Percentiles rank a stretch among this genome's conserved stretches.
phyloP scores from a whole-genome alignment of 2,329 filamentous ascomycete species.

The Aureobasidium leucospermi region DNA sequence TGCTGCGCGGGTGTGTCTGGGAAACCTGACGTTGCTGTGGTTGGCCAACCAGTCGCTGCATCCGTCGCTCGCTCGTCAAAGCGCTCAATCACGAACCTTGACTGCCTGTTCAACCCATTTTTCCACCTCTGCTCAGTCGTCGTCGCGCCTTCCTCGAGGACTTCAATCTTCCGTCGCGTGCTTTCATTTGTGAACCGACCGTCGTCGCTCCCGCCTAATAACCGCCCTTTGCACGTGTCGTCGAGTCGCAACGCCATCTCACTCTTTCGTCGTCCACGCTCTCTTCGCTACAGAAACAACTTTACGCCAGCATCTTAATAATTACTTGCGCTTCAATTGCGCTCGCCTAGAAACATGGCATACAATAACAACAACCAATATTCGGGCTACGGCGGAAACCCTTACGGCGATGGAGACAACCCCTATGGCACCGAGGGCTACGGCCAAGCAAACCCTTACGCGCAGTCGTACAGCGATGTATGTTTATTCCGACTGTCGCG shows the following conservation, averaged over 20 bases:
- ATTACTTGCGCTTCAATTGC: slow-evolving; percentile 12
- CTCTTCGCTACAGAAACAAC: neutral
- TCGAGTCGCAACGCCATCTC: slow-evolving; percentile 6
- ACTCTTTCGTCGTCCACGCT: slow-evolving; percentile 4
- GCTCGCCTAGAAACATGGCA: slow-evolving; percentile 42
- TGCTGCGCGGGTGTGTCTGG: neutral
- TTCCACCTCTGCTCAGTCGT: slow-evolving; percentile 2
- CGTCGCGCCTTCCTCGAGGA: slow-evolving; percentile 8
- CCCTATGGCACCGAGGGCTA: slow-evolving; percentile 41
- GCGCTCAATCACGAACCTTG: slow-evolving; percentile 9
- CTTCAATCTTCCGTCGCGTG: slow-evolving; percentile 2
- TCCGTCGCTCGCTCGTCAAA: neutral
- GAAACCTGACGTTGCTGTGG: neutral
- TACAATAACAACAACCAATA: slow-evolving; percentile 45
- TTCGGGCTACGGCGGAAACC: slow-evolving; percentile 51
- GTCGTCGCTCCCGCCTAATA: slow-evolving; percentile 9
- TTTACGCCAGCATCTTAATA: slow-evolving; percentile 10
- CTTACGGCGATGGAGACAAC: slow-evolving; percentile 55
- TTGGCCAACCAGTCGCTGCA: slow-evolving; percentile 5
- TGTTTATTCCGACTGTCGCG: neutral
- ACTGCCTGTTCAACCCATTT: slow-evolving; percentile 5
- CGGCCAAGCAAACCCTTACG: slow-evolving; percentile 29
- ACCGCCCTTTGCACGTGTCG: neutral
- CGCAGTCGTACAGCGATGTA: slow-evolving; percentile 10
- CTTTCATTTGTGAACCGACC: slow-evolving; percentile 8